Percentiles rank a stretch among this genome's conserved stretches.
phyloP scores from a whole-genome alignment of 2,329 filamentous ascomycete genomes.

The Periconia sp. region DNA sequence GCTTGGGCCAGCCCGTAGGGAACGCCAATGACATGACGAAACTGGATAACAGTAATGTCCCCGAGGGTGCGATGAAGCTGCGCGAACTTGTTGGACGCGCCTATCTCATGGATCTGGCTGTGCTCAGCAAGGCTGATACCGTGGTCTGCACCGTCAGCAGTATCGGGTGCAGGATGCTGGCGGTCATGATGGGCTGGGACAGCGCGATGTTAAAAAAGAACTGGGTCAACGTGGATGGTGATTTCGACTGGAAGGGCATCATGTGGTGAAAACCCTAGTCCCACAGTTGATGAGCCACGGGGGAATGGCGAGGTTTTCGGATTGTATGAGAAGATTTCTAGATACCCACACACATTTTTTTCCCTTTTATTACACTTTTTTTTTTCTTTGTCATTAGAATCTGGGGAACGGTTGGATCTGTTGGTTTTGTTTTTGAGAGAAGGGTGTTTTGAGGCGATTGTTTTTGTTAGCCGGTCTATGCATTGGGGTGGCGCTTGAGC shows the following conservation, averaged over 20 bases:
- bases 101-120: conserved; percentile 78
- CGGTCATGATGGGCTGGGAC: conserved; percentile 87
- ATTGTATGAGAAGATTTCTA: too few relatives aligned
- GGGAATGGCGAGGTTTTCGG: too few relatives aligned
- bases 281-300: not conserved
- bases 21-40: conserved; percentile 31
- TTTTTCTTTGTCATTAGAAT: too few relatives aligned
- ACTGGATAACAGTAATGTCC: conserved; percentile 27
- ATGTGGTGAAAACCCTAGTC: conserved; percentile 25
- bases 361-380: too few relatives aligned
- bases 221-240: conserved; percentile 70
- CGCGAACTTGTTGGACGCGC: conserved; percentile 76
- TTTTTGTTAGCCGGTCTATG: too few relatives aligned
- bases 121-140: conserved; percentile 68
- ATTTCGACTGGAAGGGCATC: conserved; percentile 42
- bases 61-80: conserved; percentile 60
- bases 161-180: conserved; percentile 68
- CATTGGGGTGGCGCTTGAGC: too few relatives aligned
- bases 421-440: too few relatives aligned
- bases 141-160: conserved; percentile 78
- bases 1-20: conserved; percentile 57
- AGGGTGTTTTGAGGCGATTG: too few relatives aligned
- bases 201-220: conserved; percentile 48
- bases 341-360: too few relatives aligned
- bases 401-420: too few relatives aligned